Evolutionary conservation across 2,329 filamentous ascomycete species (phyloP).

Genomic region (Aureobasidium musti): DNA sequence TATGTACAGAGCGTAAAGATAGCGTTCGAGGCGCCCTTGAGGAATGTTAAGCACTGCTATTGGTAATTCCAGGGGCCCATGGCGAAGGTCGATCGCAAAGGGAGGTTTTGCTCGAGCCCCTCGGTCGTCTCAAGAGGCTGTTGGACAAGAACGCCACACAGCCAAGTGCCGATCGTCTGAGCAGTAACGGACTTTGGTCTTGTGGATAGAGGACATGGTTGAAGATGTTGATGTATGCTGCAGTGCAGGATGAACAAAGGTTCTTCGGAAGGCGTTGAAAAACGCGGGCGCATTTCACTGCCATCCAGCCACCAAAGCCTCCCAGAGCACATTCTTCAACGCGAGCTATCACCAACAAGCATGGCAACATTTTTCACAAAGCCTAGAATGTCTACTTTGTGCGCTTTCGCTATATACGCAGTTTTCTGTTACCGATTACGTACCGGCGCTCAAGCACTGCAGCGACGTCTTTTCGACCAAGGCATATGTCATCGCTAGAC

Average conservation of each 20-base stretch:
- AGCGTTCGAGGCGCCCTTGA: not conserved
- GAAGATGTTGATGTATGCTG: not conserved
- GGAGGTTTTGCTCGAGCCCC: not conserved
- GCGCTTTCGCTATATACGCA: not conserved
- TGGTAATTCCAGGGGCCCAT: not conserved
- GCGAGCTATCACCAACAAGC: not conserved
- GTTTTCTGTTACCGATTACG: no score
- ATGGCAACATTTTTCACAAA: not conserved
- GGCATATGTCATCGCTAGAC: not conserved
- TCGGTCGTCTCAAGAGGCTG: not conserved
- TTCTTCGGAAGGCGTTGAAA: not conserved
- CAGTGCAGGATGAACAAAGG: not conserved
- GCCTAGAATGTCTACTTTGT: no score
- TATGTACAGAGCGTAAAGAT: not conserved
- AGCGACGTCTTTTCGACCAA: not conserved
- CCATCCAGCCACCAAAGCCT: no score
- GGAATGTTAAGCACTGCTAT: conserved; percentile 5
- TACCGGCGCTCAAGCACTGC: not conserved
- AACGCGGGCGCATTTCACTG: not conserved
- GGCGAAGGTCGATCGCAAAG: not conserved
- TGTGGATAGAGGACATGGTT: not conserved
- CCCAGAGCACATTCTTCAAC: no score
- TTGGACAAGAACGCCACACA: not conserved
- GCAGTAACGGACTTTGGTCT: not conserved
- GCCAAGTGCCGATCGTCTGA: not conserved